These are phyloP conservation scores for Auriscalpium microsporum DNA, from an alignment of 768 basidiomycete genomes.

Conservation along the genomic window DNA sequence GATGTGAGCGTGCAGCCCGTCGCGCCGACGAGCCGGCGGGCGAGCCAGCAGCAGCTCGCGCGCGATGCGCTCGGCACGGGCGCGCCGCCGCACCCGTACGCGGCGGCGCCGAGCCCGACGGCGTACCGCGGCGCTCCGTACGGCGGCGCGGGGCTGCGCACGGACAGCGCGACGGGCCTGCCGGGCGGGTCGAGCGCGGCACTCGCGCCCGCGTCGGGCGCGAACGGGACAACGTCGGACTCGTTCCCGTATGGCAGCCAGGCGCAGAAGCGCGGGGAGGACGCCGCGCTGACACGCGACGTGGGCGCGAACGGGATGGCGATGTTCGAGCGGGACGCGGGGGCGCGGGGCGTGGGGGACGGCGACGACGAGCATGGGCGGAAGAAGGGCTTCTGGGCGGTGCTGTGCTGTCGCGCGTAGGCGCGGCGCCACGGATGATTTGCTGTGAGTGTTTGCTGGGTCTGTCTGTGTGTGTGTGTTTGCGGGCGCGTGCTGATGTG, in stretches of 20 bases:
- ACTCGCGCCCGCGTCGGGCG: not conserved
- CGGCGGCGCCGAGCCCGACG: constrained; percentile 48
- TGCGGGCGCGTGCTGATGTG: too few species aligned
- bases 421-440: not conserved
- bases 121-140: constrained; percentile 49
- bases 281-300: constrained; percentile 26
- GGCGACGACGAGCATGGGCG: constrained; percentile 55
- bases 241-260: constrained; percentile 58
- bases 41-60: constrained; percentile 47
- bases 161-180: constrained; percentile 22
- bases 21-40: constrained; percentile 57
- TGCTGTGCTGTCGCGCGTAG: constrained; percentile 65
- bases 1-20: constrained; percentile 56
- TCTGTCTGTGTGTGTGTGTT: not conserved
- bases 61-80: constrained; percentile 29
- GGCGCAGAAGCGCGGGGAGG: constrained; percentile 36
- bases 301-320: constrained; percentile 44
- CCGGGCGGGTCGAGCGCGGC: constrained; percentile 28
- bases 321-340: constrained; percentile 59
- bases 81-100: constrained; percentile 63
- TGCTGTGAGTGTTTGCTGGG: not conserved
- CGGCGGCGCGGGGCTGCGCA: constrained; percentile 39
- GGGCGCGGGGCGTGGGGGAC: constrained; percentile 42
- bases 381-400: constrained; percentile 52
- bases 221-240: constrained; percentile 42